phyloP scores from a whole-genome alignment of 2,329 filamentous ascomycete species.

The Exserohilum turcica region DNA sequence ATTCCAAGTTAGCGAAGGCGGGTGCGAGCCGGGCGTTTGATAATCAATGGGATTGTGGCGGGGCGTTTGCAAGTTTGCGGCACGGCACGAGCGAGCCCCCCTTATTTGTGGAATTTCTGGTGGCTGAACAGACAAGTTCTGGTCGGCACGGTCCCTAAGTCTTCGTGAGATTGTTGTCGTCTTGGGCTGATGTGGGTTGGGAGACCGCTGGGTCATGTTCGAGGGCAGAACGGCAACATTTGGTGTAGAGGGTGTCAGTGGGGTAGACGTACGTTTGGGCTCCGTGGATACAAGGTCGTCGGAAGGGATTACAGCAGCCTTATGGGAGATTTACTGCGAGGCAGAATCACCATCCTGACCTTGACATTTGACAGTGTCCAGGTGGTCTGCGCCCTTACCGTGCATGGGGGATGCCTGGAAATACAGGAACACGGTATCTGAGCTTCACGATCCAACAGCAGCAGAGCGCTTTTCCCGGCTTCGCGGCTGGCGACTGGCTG shows the following conservation, averaged over 20 bases:
- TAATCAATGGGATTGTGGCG: constrained; percentile 39
- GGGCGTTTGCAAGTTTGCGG: constrained; percentile 37
- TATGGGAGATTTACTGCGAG: constrained; percentile 38
- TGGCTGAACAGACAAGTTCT: constrained; percentile 36
- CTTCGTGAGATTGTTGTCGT: constrained; percentile 44
- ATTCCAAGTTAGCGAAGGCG: constrained; percentile 33
- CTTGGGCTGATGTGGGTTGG: constrained; percentile 33
- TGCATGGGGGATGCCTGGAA: constrained; percentile 42
- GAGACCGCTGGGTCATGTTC: constrained; percentile 45
- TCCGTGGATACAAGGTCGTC: constrained; percentile 30
- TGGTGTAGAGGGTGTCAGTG: constrained; percentile 33
- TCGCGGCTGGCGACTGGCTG: constrained; percentile 45
- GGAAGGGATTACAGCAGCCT: constrained; percentile 39
- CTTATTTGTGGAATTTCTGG: constrained; percentile 39
- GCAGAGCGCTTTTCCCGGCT: constrained; percentile 43
- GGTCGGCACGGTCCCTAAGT: constrained; percentile 40
- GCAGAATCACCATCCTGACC: constrained; percentile 39
- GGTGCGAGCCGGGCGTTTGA: constrained; percentile 30
- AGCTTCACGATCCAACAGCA: constrained; percentile 36
- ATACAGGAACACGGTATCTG: constrained; percentile 41
- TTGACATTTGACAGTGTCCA: constrained; percentile 27
- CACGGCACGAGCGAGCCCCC: constrained; percentile 38
- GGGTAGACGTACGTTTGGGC: constrained; percentile 45
- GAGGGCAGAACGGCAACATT: constrained; percentile 36
- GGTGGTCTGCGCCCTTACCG: constrained; percentile 42